Percentiles rank a stretch among this genome's conserved stretches.
These are phyloP conservation scores for Chamaenerion angustifolium DNA, from an alignment of 345 rosid species.

Conservation along the genomic window DNA sequence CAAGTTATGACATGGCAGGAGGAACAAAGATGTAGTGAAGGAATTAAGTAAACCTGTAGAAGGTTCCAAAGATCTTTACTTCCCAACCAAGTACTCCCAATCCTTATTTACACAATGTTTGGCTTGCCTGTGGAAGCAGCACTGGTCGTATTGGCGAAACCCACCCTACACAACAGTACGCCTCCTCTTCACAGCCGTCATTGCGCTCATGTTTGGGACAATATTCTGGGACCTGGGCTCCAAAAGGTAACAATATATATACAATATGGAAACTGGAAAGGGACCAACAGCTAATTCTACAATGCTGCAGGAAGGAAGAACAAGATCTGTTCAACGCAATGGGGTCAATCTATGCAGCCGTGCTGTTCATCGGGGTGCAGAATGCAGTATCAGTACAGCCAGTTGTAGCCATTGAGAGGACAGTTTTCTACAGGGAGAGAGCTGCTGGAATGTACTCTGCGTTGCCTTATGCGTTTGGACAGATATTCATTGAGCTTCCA, in stretches of 20 bases:
- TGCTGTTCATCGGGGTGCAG: constrained; percentile 47
- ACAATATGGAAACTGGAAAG: neutral
- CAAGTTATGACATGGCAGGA: constrained; percentile 21
- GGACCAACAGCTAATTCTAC: neutral
- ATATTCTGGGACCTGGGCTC: constrained; percentile 57
- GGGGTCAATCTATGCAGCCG: constrained; percentile 56
- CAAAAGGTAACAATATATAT: constrained; percentile 20
- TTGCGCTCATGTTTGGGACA: constrained; percentile 53
- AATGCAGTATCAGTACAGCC: constrained; percentile 41
- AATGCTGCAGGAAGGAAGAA: constrained; percentile 15
- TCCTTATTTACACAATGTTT: constrained; percentile 29
- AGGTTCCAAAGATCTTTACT: constrained; percentile 31
- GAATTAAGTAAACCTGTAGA: constrained; percentile 32
- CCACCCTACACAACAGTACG: constrained; percentile 37
- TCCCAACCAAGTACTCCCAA: constrained; percentile 33
- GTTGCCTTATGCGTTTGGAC: constrained; percentile 57
- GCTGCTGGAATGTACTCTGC: constrained; percentile 75
- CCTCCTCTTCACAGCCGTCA: constrained; percentile 33
- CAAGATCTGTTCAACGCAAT: constrained; percentile 51
- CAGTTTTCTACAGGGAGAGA: constrained; percentile 59
- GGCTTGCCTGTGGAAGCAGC: constrained; percentile 63
- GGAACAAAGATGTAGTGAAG: constrained; percentile 39
- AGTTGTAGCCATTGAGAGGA: constrained; percentile 52
- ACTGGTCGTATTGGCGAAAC: constrained; percentile 55
- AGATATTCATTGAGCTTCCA: constrained; percentile 52